Evolutionary conservation across 768 basidiomycete species (phyloP).

Genomic region (Royoungia palumana): DNA sequence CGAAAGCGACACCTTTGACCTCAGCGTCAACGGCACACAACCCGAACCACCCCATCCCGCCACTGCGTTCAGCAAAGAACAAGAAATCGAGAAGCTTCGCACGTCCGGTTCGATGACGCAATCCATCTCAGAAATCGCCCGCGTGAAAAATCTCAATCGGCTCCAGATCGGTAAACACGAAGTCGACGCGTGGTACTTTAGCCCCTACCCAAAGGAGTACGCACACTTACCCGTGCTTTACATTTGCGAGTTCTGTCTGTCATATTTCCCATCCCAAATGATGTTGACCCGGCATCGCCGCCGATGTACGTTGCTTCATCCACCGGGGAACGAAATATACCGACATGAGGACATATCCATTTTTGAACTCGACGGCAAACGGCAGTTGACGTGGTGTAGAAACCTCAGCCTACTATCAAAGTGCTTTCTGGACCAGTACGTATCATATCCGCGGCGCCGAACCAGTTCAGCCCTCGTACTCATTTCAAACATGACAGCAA

Average conservation of each 20-base stretch:
- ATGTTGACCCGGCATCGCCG: conserved; percentile 90
- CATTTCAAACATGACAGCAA: conserved; percentile 51
- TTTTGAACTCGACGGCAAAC: conserved; percentile 97
- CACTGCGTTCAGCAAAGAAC: conserved; percentile 86
- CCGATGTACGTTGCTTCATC: conserved; percentile 88
- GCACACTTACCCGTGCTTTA: conserved; percentile 93
- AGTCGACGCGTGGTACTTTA: conserved; percentile 99
- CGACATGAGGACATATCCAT: conserved; percentile 96
- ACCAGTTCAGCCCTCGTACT: background rate
- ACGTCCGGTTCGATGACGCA: conserved; percentile 99
- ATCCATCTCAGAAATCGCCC: conserved; percentile 93
- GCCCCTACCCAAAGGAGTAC: conserved; percentile 97
- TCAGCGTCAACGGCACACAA: conserved; percentile 47
- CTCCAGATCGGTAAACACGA: conserved; percentile 95
- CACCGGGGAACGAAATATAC: conserved; percentile 99
- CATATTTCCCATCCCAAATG: conserved; percentile 85
- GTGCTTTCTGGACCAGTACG: conserved; percentile 97
- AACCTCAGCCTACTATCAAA: conserved; percentile 96
- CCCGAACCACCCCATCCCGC: conserved; percentile 50
- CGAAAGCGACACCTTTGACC: conserved; percentile 69
- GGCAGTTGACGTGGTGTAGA: conserved; percentile 94
- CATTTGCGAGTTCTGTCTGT: conserved; percentile 98
- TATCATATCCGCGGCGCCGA: conserved; percentile 23
- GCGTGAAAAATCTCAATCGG: conserved; percentile 97
- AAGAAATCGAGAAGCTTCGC: conserved; percentile 97